A percentile compares a stretch with the other conserved stretches of the same genome.
Conservation (phyloP, 2,329 filamentous ascomycete genomes). For the Clonostachys rosea region DNA sequence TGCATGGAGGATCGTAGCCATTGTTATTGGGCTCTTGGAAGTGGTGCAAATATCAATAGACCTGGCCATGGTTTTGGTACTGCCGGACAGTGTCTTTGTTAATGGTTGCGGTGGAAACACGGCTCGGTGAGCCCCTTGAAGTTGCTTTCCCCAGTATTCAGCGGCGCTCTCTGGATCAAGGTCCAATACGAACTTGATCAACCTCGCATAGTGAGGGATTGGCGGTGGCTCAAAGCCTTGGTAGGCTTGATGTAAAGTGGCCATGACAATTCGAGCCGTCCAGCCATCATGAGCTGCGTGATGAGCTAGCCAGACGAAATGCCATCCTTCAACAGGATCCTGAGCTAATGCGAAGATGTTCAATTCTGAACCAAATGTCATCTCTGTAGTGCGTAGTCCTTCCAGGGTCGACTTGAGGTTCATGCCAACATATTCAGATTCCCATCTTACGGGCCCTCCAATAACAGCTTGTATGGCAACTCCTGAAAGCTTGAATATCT, state of each 20-base stretch:
- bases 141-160: background rate
- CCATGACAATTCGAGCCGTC: conserved; percentile 30
- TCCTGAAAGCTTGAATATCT: conserved; percentile 8
- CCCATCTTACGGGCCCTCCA: background rate
- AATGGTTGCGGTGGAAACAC: background rate
- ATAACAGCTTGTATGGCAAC: conserved; percentile 4
- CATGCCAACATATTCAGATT: background rate
- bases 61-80: too few relatives aligned
- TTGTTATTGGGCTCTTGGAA: conserved; percentile 5
- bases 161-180: conserved; percentile 6
- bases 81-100: background rate
- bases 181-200: conserved; percentile 33
- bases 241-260: conserved; percentile 4
- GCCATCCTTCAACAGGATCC: background rate
- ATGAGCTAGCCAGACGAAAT: conserved; percentile 11
- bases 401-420: background rate
- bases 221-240: background rate
- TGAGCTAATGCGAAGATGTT: background rate
- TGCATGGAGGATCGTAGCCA: conserved; percentile 2
- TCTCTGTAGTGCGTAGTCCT: background rate
- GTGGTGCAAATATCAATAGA: too few relatives aligned
- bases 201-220: conserved; percentile 25
- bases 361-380: background rate
- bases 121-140: background rate
- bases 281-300: conserved; percentile 48